Conservation (phyloP, 495 filamentous ascomycete species). For the Corynascus novoguineensis region DNA sequence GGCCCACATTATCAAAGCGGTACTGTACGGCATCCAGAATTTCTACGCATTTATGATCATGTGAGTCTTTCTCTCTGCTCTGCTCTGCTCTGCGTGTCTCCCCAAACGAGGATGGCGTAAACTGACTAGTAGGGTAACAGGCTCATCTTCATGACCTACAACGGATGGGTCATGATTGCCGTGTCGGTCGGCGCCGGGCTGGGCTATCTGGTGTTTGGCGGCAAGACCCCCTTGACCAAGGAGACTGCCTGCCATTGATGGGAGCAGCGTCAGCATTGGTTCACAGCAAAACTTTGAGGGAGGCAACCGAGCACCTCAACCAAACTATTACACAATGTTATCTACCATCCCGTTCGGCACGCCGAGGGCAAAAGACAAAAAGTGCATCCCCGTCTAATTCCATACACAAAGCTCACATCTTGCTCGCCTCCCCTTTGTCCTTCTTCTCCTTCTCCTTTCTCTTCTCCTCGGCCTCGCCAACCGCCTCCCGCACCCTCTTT, state of each 20-base stretch:
- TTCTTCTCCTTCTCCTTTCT: conserved; percentile 6
- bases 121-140: conserved; percentile 47
- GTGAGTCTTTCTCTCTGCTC: conserved; percentile 53
- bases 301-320: too few species aligned
- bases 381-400: too few species aligned
- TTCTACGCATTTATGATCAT: conserved; percentile 99
- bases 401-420: conserved; percentile 11
- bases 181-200: conserved; percentile 84
- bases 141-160: conserved; percentile 99
- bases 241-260: conserved; percentile 89
- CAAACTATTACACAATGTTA: too few species aligned
- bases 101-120: background rate
- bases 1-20: conserved; percentile 70
- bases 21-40: conserved; percentile 86
- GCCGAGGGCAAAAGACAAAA: too few species aligned
- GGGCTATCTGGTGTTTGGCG: conserved; percentile 79
- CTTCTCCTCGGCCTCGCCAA: conserved; percentile 34
- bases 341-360: too few species aligned
- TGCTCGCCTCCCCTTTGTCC: conserved; percentile 14
- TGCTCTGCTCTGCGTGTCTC: background rate
- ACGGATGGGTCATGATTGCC: conserved; percentile 92
- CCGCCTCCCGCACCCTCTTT: conserved; percentile 41
- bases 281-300: too few species aligned
- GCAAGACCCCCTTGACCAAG: conserved; percentile 63
- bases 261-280: background rate